Evolutionary conservation across 1,284 basidiomycete species (phyloP), one percentile per base, ranked within the genome.

Genomic region (Neolentinus lepideus): DNA sequence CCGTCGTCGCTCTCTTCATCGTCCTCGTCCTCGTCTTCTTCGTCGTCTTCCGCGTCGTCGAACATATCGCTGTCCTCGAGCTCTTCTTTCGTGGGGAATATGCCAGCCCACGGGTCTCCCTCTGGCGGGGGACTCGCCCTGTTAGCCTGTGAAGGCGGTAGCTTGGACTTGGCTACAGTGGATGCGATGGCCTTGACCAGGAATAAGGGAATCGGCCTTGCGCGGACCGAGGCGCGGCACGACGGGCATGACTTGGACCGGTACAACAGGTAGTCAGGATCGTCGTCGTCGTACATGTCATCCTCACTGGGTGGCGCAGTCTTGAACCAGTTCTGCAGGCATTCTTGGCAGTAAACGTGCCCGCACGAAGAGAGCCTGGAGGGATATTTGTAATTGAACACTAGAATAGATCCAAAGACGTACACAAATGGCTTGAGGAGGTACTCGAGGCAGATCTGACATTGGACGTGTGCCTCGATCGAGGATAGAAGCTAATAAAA

Each of bases 301-400:
- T 80, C 77, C 14, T 77, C 73, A 6, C 70, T 66, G 1, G 74
- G 67, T 2, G 86, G 85, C 1, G 85, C 84, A 55, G 79, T 77
- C 54, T 80, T 77, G 69, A 90, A 90, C 87, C 87, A 90, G 61
- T 81, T 78, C 67, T 87, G 84, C 8, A 90, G 76, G 61, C 88
- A 90, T 3, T 63, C 62, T 33, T 85, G 75, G 57, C 87, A 90
- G 10, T 85, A 71, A 25, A 87, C 77, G 61, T 90, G 87, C 2
- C 87, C 87, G 62, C 87, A 90, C 1, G 86, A 86, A 0, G 84
- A 77, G 45, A 90, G 72, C 1, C 87, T 88, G 26, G 38, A 35
- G 9, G 21, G 54, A 22, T 4, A 46, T 35, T 14, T 45, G 12
- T 25, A 21, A 35, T 52, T 2, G 56, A 50, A 22, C 11, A 55